Evolutionary conservation across 2,329 filamentous ascomycete genomes (phyloP).

Genomic region (Mycosphaerella sp.): DNA sequence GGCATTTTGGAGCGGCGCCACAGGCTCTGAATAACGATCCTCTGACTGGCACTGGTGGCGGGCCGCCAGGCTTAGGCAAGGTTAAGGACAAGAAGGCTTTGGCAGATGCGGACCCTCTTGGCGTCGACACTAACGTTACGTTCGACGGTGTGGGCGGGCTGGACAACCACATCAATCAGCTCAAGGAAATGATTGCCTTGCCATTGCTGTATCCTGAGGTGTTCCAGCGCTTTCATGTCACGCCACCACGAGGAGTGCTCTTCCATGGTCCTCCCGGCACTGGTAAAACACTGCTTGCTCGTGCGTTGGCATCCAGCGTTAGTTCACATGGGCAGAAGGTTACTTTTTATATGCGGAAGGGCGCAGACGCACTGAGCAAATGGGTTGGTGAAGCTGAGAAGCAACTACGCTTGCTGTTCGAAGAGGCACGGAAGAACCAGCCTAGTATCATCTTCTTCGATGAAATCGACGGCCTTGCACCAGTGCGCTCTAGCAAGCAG

Average conservation of each 20-base stretch:
- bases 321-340: conserved; percentile 87
- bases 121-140: conserved; percentile 85
- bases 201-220: conserved; percentile 92
- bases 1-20: conserved; percentile 42
- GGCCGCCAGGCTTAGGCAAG: conserved; percentile 74
- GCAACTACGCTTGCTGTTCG: conserved; percentile 86
- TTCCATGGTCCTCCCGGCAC: conserved; percentile 97
- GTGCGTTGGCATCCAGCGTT: conserved; percentile 85
- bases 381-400: conserved; percentile 98
- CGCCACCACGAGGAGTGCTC: conserved; percentile 85
- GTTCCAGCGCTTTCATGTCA: conserved; percentile 85
- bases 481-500: conserved; percentile 94
- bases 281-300: conserved; percentile 92
- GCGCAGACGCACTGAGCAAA: conserved; percentile 93
- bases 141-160: conserved; percentile 92
- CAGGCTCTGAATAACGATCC: conserved; percentile 54
- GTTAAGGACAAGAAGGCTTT: conserved; percentile 87
- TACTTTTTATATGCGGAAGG: conserved; percentile 99
- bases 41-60: conserved; percentile 51
- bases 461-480: conserved; percentile 94
- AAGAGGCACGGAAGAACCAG: conserved; percentile 90
- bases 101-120: conserved; percentile 88
- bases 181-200: conserved; percentile 98
- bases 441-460: conserved; percentile 99
- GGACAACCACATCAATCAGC: conserved; percentile 87